phyloP scores from a whole-genome alignment of 75 land plant species.

The Ceratopteris richardii region DNA sequence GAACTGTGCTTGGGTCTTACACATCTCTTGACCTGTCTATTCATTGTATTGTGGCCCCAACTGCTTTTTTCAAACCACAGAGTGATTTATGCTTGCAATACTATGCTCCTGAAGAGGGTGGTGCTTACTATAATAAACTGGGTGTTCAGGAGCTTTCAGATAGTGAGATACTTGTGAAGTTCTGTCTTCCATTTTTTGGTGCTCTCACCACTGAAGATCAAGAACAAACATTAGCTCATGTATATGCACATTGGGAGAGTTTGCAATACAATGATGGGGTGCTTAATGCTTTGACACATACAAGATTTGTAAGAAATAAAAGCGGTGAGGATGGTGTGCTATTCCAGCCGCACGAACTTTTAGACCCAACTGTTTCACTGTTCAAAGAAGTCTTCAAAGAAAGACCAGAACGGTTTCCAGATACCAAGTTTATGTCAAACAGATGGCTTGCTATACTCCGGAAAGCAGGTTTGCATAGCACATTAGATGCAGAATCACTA shows the following conservation, averaged over 20 bases:
- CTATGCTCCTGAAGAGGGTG: slow-evolving; percentile 34
- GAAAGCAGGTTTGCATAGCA: slow-evolving; percentile 67
- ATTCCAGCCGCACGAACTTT: slow-evolving; percentile 49
- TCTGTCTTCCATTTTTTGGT: slow-evolving; percentile 71
- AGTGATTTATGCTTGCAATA: slow-evolving; percentile 62
- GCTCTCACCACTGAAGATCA: slow-evolving; percentile 46
- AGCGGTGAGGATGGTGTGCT: slow-evolving; percentile 25
- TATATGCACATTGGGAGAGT: slow-evolving; percentile 65
- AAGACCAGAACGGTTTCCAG: slow-evolving; percentile 62
- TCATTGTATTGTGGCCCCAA: slow-evolving; percentile 57
- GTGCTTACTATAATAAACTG: slow-evolving; percentile 43
- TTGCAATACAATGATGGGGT: slow-evolving; percentile 41
- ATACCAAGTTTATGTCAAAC: slow-evolving; percentile 60
- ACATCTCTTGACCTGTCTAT: slow-evolving; percentile 31
- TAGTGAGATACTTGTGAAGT: slow-evolving; percentile 56
- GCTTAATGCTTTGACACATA: slow-evolving; percentile 49
- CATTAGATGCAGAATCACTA: slow-evolving; percentile 54
- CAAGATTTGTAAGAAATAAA: slow-evolving; percentile 61
- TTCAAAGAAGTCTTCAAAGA: slow-evolving; percentile 59
- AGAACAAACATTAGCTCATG: slow-evolving; percentile 56
- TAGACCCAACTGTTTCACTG: slow-evolving; percentile 67
- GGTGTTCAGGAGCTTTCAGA: slow-evolving; percentile 69
- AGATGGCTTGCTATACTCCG: slow-evolving; percentile 76
- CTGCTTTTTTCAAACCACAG: slow-evolving; percentile 61
- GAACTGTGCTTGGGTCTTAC: slow-evolving; percentile 57